phyloP scores from a whole-genome alignment of 495 filamentous ascomycete genomes.

The Penicillium maclennaniae region DNA sequence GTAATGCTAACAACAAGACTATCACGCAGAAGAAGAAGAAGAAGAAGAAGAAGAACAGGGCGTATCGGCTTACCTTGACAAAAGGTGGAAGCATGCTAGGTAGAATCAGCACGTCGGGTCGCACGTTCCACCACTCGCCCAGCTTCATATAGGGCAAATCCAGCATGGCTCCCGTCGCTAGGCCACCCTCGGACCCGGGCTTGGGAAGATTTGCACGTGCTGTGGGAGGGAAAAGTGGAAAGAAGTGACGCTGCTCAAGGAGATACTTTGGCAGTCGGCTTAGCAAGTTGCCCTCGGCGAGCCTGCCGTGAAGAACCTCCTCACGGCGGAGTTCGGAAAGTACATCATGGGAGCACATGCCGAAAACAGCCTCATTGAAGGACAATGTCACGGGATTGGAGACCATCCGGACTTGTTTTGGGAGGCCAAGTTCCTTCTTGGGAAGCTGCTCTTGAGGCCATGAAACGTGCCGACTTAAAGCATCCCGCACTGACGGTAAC shows the following conservation, averaged over 20 bases:
- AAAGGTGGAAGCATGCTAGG: slow-evolving; percentile 82
- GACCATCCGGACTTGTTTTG: slow-evolving; percentile 69
- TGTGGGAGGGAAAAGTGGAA: slow-evolving; percentile 78
- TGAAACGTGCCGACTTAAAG: slow-evolving; percentile 73
- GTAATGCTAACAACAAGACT: not conserved
- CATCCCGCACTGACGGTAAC: slow-evolving; percentile 83
- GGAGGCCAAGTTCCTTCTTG: slow-evolving; percentile 66
- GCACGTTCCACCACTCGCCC: slow-evolving; percentile 80
- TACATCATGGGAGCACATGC: slow-evolving; percentile 77
- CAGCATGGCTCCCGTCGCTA: slow-evolving; percentile 67
- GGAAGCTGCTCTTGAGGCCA: slow-evolving; percentile 86
- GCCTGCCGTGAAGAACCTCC: slow-evolving; percentile 61
- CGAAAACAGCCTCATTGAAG: slow-evolving; percentile 79
- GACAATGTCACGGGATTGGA: slow-evolving; percentile 84
- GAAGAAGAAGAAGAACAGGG: not conserved
- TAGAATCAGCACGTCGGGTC: slow-evolving; percentile 79
- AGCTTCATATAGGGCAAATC: slow-evolving; percentile 84
- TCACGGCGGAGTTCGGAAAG: slow-evolving; percentile 75
- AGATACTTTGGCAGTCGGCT: slow-evolving; percentile 67
- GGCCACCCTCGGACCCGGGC: slow-evolving; percentile 49
- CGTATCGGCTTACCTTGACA: slow-evolving; percentile 67
- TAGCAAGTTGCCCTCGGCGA: slow-evolving; percentile 54
- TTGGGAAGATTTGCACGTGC: slow-evolving; percentile 64
- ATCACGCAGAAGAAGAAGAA: not conserved
- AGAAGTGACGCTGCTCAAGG: slow-evolving; percentile 84